Base-by-base conservation (phyloP, 164 flowering plant genomes). In the Umbilicus rupestris region DNA sequence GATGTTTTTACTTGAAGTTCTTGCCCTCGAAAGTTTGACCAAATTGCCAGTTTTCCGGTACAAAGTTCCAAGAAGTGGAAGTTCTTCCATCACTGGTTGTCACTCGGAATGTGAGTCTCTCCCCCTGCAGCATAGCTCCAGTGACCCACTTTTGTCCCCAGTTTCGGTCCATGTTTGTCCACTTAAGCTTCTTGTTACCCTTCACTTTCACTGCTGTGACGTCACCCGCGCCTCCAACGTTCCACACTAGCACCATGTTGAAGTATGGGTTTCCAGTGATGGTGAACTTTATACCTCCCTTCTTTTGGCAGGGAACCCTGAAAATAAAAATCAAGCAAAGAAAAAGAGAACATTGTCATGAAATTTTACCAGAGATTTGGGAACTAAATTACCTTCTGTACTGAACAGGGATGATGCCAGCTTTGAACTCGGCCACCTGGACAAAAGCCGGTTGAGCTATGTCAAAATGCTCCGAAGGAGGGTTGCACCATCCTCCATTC, bases 201-300 rank as follows among this genome's bases (percentile, higher is more conserved):
- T 87, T 90, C 57, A 88, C 84, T 63, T 68, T 63, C 57, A 87
- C 75, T 7, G 69, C 41, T 14, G 15, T 37, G 1, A 90, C 69
- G 28, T 90, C 90, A n/a, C 97, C 95, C 0, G 92, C 86, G 11
- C 92, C 95, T 22, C 78, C 97, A 0, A 88, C 95, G 41, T 90
- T 90, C 80, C 78, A 80, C 26, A 88, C 75, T 42, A 73, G 49
- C 5, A 90, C 86, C 67, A 77, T 39, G 66, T 73, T 76, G 79
- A 72, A 86, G 58, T 82, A 80, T 0, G 81, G 84, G 39, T 81
- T 78, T 28, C 91, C 89, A 0, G 73, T 75, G 29, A 90, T 68
- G 0, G 86, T 85, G 77, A 85, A 90, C 17, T 81, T 45, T 7
- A 88, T 83, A 0, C 89, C 95, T 28, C 91, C 95, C 55, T 71